Evolutionary conservation across 192 early-diverging fungal genomes (phyloP).

Genomic region (Ambispora gerdemannii): DNA sequence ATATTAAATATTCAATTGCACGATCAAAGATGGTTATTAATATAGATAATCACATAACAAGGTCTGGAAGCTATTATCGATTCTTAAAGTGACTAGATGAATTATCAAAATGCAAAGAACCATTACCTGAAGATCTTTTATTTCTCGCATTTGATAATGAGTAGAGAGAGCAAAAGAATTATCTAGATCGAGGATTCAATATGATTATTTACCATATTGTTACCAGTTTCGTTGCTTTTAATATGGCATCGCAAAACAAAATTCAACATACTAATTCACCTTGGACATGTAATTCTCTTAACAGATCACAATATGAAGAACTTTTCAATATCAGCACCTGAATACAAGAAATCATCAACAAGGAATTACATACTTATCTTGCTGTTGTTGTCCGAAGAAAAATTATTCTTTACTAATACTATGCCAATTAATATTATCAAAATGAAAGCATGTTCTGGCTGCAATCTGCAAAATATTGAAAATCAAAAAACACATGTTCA

Average conservation of each 20-base stretch:
- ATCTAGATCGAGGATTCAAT: constrained; percentile 4
- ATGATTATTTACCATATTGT: not conserved
- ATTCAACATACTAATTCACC: constrained; percentile 14
- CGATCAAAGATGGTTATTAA: constrained; percentile 13
- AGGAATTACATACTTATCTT: constrained; percentile 19
- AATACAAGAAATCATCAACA: not conserved
- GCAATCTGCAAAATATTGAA: constrained; percentile 10
- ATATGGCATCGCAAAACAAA: constrained; percentile 3
- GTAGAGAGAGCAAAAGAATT: constrained; percentile 17
- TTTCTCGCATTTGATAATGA: constrained; percentile 21
- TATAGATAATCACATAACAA: constrained; percentile 24
- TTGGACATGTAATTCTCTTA: constrained; percentile 15
- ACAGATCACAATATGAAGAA: constrained; percentile 12
- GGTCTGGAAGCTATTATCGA: not conserved
- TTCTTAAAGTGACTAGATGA: not conserved
- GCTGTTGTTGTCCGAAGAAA: constrained; percentile 10
- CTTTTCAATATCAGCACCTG: not conserved
- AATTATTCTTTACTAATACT: not conserved
- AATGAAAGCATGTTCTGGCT: not conserved
- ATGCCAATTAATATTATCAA: not conserved
- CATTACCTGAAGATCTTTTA: constrained; percentile 2
- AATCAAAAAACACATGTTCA: constrained; percentile 9
- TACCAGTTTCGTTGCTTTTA: not conserved
- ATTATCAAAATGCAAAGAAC: not conserved
- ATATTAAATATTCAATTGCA: constrained; percentile 7